Conservation (phyloP, 129 eudicot species). For the Arctium minus region DNA sequence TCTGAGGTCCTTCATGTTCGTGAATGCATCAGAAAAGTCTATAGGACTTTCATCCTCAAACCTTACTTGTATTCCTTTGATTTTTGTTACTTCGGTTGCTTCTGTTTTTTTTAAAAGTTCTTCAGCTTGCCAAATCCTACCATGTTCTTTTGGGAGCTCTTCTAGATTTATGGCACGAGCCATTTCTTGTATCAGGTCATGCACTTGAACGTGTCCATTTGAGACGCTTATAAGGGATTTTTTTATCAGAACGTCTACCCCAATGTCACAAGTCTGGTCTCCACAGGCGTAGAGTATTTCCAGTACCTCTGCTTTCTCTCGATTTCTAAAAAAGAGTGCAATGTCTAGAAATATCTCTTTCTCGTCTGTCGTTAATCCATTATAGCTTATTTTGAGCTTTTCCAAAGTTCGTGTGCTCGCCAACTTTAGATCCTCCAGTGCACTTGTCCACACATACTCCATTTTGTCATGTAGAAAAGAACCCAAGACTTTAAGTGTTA, state of each 20-base stretch:
- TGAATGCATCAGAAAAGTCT: neutral
- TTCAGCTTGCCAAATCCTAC: conserved; percentile 5
- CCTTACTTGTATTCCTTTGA: neutral
- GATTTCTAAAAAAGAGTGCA: conserved; percentile 10
- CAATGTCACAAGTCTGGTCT: neutral
- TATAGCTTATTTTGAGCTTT: conserved; percentile 21
- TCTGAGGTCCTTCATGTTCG: neutral
- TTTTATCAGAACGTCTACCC: neutral
- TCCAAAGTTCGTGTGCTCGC: neutral
- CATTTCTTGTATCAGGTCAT: conserved; percentile 12
- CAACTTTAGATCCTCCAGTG: neutral
- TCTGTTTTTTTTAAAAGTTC: neutral
- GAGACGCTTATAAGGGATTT: conserved; percentile 5
- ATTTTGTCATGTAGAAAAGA: neutral
- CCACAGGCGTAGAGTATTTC: neutral
- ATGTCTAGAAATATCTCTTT: neutral
- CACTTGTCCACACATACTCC: conserved; percentile 3
- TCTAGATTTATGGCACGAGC: conserved; percentile 8
- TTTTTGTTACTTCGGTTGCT: neutral
- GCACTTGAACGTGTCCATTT: neutral
- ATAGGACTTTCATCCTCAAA: neutral
- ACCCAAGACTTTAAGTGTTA: conserved; percentile 2
- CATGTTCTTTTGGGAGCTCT: neutral
- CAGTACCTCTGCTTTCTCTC: neutral
- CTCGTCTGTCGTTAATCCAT: neutral